Conservation (phyloP, 768 basidiomycete genomes). For the Nevesoporus exiguus region DNA sequence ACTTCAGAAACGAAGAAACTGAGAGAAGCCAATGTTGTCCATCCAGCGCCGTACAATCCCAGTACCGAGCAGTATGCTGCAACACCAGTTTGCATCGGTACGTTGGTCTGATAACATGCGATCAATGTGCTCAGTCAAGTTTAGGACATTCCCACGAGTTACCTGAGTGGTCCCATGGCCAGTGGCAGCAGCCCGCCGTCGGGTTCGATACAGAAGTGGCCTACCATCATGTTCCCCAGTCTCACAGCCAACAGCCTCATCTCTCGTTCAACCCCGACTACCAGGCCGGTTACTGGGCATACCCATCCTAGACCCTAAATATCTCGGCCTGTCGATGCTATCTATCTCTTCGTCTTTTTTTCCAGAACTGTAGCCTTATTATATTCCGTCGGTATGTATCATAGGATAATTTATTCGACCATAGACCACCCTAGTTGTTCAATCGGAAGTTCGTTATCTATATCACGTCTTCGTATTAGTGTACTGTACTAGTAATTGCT, state of each 20-base stretch:
- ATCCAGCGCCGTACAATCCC: neutral
- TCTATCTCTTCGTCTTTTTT: too few relatives aligned
- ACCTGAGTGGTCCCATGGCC: neutral
- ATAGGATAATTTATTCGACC: neutral
- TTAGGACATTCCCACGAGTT: neutral
- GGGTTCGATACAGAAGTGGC: neutral
- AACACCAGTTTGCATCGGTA: conserved; percentile 1
- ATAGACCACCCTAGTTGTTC: too few relatives aligned
- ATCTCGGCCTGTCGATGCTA: too few relatives aligned
- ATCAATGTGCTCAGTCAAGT: neutral
- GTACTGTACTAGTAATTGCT: neutral
- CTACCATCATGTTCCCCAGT: neutral
- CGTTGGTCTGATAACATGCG: neutral
- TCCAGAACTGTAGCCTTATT: conserved; percentile 16
- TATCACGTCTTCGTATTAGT: too few relatives aligned
- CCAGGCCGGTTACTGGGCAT: too few relatives aligned
- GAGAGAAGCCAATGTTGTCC: neutral
- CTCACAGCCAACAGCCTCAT: neutral
- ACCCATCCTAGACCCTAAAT: too few relatives aligned
- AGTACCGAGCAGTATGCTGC: too few relatives aligned
- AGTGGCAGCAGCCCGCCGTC: neutral
- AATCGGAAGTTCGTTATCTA: too few relatives aligned
- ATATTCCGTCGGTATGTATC: neutral
- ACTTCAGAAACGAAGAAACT: neutral
- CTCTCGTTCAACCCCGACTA: neutral